phyloP scores from a whole-genome alignment of 306 rosid species.

The Lablab purpureus region DNA sequence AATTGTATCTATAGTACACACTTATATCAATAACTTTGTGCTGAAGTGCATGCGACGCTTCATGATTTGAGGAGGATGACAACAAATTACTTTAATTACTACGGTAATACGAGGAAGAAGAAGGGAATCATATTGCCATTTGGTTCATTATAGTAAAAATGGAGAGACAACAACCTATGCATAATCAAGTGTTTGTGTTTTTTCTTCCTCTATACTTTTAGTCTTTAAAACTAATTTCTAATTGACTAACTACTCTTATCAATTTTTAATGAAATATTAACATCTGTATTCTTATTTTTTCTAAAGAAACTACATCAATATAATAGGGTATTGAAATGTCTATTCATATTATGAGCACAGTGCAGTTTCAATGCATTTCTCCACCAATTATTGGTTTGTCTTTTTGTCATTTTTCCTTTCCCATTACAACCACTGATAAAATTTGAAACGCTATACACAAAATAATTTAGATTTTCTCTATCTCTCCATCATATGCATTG shows the following conservation, averaged over 20 bases:
- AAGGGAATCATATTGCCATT: not conserved
- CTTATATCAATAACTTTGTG: not conserved
- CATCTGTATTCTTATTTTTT: too few relatives aligned
- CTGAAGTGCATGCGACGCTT: constrained; percentile 20
- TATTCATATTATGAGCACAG: not conserved
- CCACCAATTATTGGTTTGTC: constrained; percentile 27
- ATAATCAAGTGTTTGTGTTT: not conserved
- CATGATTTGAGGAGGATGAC: not conserved
- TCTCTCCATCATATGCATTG: too few relatives aligned
- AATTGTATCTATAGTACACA: not conserved
- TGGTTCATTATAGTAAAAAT: not conserved
- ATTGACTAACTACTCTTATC: too few relatives aligned
- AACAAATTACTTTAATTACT: not conserved
- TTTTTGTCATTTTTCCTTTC: constrained; percentile 10
- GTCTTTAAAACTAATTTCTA: too few relatives aligned
- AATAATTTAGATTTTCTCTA: too few relatives aligned
- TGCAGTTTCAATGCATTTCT: not conserved
- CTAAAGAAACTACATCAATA: too few relatives aligned
- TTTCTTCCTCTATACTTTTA: not conserved
- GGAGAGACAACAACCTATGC: constrained; percentile 17
- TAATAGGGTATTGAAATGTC: too few relatives aligned
- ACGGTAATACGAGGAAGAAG: not conserved
- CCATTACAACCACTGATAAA: not conserved
- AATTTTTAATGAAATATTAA: too few relatives aligned
- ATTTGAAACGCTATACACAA: too few relatives aligned